Evolutionary conservation across 495 filamentous ascomycete genomes (phyloP), one percentile per base, ranked within the genome.

Genomic region (Pseudevernia furfuracea): DNA sequence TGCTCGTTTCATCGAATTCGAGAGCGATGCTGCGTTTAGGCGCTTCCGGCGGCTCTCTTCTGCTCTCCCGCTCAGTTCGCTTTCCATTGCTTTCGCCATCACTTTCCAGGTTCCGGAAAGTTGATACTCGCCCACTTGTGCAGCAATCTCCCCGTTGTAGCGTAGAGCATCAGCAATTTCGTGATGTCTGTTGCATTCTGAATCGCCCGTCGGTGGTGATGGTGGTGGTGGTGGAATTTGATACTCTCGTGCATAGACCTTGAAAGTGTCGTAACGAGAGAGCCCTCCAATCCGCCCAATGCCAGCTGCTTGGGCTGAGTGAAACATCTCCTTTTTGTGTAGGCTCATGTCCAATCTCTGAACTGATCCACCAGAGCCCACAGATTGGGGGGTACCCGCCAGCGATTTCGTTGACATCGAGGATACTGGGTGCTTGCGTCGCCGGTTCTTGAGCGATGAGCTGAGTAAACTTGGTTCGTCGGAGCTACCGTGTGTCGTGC

Each of bases 91-190:
- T 63, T 82, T 85, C 28, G 82, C 84, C 23, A 91, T 72, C 39
- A 90, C 81, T 43, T 85, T 84, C 89, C 89, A 92, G 6, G 87
- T 90, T 69, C 91, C 89, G 11, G 89, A 85, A 17, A 90, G 74
- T 19, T 84, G 83, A 68, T 83, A 81, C 62, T 85, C 77, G 34
- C 81, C 81, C 34, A 82, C 76, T 21, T 79, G 77, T 66, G 87
- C 84, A 7, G 87, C 84, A 58, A 83, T 78, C 58, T 74, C 76
- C 15, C 87, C 87, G 74, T 88, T 91, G 36, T 78, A 76, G 61
- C 85, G 80, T 4, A 89, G 74, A 19, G 85, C 36, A 11, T 66
- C 21, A 37, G 36, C 39, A 37, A 68, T 17, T 17, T 46, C 52
- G 25, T 49, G 46, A 28, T 60, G 57, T 32, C 66, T 58, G 12